Percentiles rank a stretch among this genome's conserved stretches.
Evolutionary conservation across 257 asterid genomes (phyloP).

Genomic region (Jaltomata sinuosa): DNA sequence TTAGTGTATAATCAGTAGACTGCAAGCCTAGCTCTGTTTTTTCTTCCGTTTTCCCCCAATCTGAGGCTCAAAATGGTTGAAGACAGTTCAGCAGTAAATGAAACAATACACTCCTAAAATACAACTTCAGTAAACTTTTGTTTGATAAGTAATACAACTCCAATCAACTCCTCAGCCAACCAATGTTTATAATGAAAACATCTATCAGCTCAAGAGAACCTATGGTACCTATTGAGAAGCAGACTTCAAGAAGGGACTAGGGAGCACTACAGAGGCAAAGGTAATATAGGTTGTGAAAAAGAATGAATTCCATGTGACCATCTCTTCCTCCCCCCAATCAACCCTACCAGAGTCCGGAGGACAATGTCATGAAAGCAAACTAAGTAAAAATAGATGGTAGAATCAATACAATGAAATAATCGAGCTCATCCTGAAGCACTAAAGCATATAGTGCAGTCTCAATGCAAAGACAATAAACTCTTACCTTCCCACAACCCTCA

Average conservation of each 20-base stretch:
- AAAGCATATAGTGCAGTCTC: neutral
- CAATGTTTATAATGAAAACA: neutral
- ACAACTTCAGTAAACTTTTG: neutral
- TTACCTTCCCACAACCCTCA: constrained; percentile 77
- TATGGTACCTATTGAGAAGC: neutral
- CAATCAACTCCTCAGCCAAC: neutral
- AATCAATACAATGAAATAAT: neutral
- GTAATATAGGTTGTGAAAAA: neutral
- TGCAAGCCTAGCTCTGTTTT: neutral
- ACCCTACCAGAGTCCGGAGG: neutral
- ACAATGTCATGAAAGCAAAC: neutral
- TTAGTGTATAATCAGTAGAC: neutral
- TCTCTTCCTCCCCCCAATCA: neutral
- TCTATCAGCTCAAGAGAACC: neutral
- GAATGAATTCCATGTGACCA: neutral
- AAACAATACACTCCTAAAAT: neutral
- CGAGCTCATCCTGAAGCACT: neutral
- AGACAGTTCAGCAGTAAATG: neutral
- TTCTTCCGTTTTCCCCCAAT: neutral
- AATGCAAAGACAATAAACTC: neutral
- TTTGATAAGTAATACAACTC: neutral
- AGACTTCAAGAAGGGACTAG: neutral
- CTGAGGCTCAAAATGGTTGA: neutral
- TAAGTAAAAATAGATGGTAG: neutral
- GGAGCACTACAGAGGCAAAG: neutral